phyloP scores from a whole-genome alignment of 768 basidiomycete genomes.

The Tephrocybe sp. region DNA sequence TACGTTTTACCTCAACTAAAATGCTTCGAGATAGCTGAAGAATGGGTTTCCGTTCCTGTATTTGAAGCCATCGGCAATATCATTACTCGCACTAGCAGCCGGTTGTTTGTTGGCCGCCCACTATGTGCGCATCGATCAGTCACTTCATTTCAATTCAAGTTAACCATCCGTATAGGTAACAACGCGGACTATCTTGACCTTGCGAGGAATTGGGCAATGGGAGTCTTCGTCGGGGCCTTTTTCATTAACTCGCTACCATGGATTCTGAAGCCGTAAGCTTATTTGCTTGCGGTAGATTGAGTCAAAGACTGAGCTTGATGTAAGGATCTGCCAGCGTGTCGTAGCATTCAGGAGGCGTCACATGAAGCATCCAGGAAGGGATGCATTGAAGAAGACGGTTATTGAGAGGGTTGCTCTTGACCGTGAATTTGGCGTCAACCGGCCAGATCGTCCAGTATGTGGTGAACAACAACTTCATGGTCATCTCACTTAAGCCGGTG shows the following conservation, averaged over 20 bases:
- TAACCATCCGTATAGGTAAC: not conserved
- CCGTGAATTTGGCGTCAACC: not conserved
- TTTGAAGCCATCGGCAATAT: not conserved
- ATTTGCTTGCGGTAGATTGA: too few species aligned
- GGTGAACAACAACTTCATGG: not conserved
- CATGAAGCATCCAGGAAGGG: not conserved
- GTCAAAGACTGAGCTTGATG: not conserved
- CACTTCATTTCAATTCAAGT: too few species aligned
- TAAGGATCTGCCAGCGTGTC: not conserved
- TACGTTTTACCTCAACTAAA: too few species aligned
- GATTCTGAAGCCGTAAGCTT: not conserved
- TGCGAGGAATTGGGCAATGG: slow-evolving; percentile 1
- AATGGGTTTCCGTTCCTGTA: not conserved
- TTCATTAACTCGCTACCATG: slow-evolving; percentile 1
- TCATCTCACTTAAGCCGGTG: too few species aligned
- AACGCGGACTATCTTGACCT: not conserved
- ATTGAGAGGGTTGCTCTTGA: not conserved
- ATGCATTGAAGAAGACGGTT: not conserved
- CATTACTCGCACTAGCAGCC: not conserved
- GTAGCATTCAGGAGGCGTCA: not conserved
- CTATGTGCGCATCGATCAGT: not conserved
- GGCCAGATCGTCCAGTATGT: not conserved
- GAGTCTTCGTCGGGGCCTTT: not conserved
- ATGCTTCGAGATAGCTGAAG: not conserved
- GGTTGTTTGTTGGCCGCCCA: not conserved